Percentiles rank a stretch among this genome's conserved stretches.
phyloP scores from a whole-genome alignment of 202 grass and related monocot genomes.

The Brachypodium distachyon region DNA sequence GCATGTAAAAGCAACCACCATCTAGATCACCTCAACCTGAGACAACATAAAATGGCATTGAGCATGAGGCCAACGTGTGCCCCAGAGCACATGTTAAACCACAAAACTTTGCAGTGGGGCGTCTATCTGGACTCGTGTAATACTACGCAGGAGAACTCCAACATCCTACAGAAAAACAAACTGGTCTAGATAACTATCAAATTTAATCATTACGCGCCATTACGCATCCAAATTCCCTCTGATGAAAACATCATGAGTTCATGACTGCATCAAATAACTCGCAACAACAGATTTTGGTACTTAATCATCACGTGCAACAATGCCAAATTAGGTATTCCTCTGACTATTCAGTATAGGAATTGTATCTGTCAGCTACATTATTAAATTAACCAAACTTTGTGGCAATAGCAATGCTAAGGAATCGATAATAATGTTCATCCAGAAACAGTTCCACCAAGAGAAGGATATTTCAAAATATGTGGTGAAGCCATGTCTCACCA shows the following conservation, averaged over 20 bases:
- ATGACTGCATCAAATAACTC: conserved; percentile 1
- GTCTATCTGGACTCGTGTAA: not conserved
- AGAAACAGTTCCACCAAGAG: not conserved
- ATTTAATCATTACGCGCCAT: not conserved
- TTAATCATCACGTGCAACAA: not conserved
- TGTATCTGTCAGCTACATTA: not conserved
- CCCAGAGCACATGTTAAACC: not conserved
- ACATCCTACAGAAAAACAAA: not conserved
- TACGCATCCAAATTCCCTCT: not conserved
- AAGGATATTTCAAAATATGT: not conserved
- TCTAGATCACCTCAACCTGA: not conserved
- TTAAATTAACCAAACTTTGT: not conserved
- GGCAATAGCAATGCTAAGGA: not conserved
- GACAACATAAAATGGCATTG: not conserved
- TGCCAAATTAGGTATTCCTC: not conserved
- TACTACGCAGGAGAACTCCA: not conserved
- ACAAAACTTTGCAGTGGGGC: not conserved
- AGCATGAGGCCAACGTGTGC: not conserved
- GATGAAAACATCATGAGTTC: not conserved
- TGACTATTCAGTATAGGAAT: not conserved
- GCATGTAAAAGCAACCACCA: conserved; percentile 9
- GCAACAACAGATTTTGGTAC: not conserved
- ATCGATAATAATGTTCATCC: not conserved
- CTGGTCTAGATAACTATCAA: not conserved
- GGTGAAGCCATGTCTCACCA: conserved; percentile 41